Conservation (phyloP, 2,329 filamentous ascomycete genomes). For the Capronia coronata region DNA sequence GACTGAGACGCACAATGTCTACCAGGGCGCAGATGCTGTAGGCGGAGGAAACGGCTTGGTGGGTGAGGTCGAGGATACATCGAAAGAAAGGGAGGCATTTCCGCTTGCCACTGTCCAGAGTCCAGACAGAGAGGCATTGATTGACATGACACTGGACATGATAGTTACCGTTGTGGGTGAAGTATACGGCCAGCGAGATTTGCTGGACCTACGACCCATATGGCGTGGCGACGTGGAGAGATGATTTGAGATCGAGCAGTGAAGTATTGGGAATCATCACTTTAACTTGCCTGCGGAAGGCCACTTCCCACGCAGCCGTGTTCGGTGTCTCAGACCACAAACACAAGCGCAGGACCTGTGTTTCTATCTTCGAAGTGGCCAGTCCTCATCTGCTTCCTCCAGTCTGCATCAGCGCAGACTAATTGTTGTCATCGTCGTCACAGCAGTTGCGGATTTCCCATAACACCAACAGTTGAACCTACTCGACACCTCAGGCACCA, state of each 20-base stretch:
- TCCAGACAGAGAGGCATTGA: conserved; percentile 27
- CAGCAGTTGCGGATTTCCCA: too few relatives aligned
- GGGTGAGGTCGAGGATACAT: neutral
- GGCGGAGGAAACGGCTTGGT: neutral
- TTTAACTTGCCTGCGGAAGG: neutral
- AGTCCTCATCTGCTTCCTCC: neutral
- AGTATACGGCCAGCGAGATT: conserved; percentile 80
- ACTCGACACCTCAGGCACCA: too few relatives aligned
- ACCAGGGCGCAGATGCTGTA: conserved; percentile 26
- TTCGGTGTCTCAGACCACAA: conserved; percentile 1
- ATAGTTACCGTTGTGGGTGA: conserved; percentile 82
- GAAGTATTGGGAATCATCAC: neutral
- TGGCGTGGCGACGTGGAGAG: conserved; percentile 34
- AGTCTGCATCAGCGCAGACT: neutral
- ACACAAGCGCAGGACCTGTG: conserved; percentile 5
- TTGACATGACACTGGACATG: conserved; percentile 68
- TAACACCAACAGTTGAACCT: too few relatives aligned
- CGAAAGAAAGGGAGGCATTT: conserved; percentile 19
- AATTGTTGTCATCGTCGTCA: too few relatives aligned
- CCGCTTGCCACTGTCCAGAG: conserved; percentile 32
- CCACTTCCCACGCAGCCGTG: conserved; percentile 8
- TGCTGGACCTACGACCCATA: conserved; percentile 64
- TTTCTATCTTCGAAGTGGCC: neutral
- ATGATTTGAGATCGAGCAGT: neutral
- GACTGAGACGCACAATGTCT: conserved; percentile 27